Evolutionary conservation across 768 basidiomycete species (phyloP), one percentile per base, ranked within the genome.

Genomic region (Xerocomellus intermedius): DNA sequence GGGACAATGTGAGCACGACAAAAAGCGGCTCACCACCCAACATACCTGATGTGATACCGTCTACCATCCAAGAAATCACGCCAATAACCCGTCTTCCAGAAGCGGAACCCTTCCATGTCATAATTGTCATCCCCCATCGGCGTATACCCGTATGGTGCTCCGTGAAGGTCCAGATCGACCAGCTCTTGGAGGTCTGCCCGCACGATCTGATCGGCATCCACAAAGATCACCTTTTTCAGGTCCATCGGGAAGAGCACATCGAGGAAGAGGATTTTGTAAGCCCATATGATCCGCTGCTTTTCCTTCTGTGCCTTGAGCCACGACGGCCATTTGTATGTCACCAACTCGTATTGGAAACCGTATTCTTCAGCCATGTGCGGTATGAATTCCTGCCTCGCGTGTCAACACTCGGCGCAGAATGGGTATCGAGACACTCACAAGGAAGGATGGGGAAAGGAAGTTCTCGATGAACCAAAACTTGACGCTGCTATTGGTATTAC

Each of bases 391-490:
- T 95, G 66, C 5, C 32, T 10, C 17, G 13, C 44, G 22, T 36
- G 28, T 57, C 33, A 47, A 43, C 39, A 42, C 46, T 19, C 36
- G 41, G 13, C 41, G 38, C 12, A 9, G 10, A 37, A 52, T 14
- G 17, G 22, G 14, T 9, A 8, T 19, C 28, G 16, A 57, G 44
- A 4, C 8, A 75, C 83, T 63, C 61, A 92, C 94, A 55, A 98
- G 74, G 82, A 99, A 99, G 0, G 94, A 90, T 1, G 96, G 97
- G 0, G 96, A 98, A 14, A 98, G 80, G 82, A 99, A 99, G 74
- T 99, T 98, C 69, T 97, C 91, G 59, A 99, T 98, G 74, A 98
- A 98, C 97, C 97, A 98, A 75, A 98, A 99, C 71, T 99, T 99
- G 71, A 99, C 95, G 26, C 85, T 89, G 64, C 88, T 90, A 19